phyloP scores from a whole-genome alignment of 2,329 filamentous ascomycete genomes.

The Orbilia brochopaga region DNA sequence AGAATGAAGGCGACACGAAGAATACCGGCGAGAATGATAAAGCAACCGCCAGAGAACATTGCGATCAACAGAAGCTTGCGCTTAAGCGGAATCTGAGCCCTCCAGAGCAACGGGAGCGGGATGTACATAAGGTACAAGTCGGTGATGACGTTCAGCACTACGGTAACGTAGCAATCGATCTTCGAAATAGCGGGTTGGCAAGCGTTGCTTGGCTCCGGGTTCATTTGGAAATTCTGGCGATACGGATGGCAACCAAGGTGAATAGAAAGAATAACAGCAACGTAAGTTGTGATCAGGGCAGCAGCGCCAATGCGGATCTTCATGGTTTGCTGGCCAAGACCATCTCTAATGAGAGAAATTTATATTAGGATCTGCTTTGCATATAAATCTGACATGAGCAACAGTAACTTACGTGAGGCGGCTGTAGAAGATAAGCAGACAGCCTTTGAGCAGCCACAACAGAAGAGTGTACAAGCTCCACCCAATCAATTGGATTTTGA shows the following conservation, averaged over 20 bases:
- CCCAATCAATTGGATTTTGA: conserved; percentile 63
- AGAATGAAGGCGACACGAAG: conserved; percentile 58
- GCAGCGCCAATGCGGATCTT: conserved; percentile 64
- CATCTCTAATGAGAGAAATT: conserved; percentile 56
- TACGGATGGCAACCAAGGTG: conserved; percentile 65
- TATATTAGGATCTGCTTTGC: conserved; percentile 4
- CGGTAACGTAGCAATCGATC: conserved; percentile 63
- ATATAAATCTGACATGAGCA: not conserved
- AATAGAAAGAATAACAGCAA: conserved; percentile 62
- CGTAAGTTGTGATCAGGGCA: conserved; percentile 62
- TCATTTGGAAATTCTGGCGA: conserved; percentile 66
- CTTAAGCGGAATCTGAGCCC: conserved; percentile 60
- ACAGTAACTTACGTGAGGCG: conserved; percentile 61
- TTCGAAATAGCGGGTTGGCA: conserved; percentile 64
- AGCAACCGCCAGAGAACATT: conserved; percentile 65
- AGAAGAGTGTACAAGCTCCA: conserved; percentile 65
- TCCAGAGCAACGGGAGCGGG: conserved; percentile 64
- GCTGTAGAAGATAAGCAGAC: conserved; percentile 66
- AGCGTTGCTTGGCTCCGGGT: conserved; percentile 63
- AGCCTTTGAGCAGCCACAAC: conserved; percentile 64
- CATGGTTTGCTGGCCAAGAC: conserved; percentile 58
- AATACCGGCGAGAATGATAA: conserved; percentile 65
- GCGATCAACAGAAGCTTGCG: conserved; percentile 63
- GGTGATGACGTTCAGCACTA: conserved; percentile 64
- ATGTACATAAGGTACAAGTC: conserved; percentile 68